Evolutionary conservation across 495 filamentous ascomycete species (phyloP).

Genomic region (Chaetomium tenue): DNA sequence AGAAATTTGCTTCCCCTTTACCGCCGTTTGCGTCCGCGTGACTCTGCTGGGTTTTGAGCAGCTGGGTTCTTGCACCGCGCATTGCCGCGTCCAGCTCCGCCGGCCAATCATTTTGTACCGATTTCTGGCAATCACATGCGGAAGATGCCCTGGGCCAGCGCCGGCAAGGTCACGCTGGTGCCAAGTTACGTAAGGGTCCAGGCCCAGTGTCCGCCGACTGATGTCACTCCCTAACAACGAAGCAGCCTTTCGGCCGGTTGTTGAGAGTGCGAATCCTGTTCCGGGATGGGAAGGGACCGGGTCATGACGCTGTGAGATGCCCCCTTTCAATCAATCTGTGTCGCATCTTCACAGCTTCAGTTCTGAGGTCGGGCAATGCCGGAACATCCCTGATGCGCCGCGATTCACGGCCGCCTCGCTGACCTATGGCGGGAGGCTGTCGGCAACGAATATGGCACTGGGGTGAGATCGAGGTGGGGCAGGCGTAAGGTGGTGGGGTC

Average conservation of each 20-base stretch:
- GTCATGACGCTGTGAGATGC: not conserved
- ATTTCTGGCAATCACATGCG: constrained; percentile 30
- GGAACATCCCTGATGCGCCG: constrained; percentile 21
- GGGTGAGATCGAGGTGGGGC: constrained; percentile 11
- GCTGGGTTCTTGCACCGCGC: constrained; percentile 7
- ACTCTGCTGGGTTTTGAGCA: constrained; percentile 10
- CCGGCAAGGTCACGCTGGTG: constrained; percentile 24
- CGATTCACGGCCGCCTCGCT: constrained; percentile 13
- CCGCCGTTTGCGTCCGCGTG: constrained; percentile 27
- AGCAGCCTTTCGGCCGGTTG: constrained; percentile 1
- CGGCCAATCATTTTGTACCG: constrained; percentile 23
- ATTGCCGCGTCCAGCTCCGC: constrained; percentile 11
- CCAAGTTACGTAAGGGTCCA: constrained; percentile 33
- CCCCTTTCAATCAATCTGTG: not conserved
- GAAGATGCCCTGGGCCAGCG: constrained; percentile 12
- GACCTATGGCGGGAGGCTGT: constrained; percentile 32
- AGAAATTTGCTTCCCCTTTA: constrained; percentile 13
- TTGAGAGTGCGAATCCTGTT: constrained; percentile 1
- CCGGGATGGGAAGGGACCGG: not conserved
- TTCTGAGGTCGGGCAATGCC: constrained; percentile 29
- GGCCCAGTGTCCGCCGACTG: constrained; percentile 10
- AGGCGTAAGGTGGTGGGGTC: not conserved
- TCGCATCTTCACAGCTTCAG: too few species aligned
- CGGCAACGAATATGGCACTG: constrained; percentile 27
- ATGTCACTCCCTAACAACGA: constrained; percentile 18